Base-by-base conservation (phyloP, 495 filamentous ascomycete species). In the Annulohypoxylon bovei region DNA sequence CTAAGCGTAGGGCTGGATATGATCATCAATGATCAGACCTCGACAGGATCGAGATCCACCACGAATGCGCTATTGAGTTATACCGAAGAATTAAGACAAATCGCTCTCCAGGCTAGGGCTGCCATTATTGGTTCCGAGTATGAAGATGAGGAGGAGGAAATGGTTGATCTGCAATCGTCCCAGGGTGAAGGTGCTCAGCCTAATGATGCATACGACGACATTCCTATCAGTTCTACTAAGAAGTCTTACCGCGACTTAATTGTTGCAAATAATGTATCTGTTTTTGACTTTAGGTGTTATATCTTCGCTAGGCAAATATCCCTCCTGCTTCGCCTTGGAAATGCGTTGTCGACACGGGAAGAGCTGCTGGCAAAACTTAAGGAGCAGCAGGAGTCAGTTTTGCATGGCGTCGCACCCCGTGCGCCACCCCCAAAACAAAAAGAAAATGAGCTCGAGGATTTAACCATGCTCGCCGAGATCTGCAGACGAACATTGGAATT, bases 241-340 rank as follows among this genome's bases (percentile, higher is more conserved):
- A 96, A 97, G 75, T 83, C 91, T 1, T 98, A 98, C 75, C 89
- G 96, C 40, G 94, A 97, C 60, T 87, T 97, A 68, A 98, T 99
- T 50, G 81, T 98, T 42, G 90, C 92, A n/a, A 98, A 93, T 79
- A 91, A 96, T 68, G 96, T 98, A 28, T 98, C 95, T n/a, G 84
- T 96, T 11, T 98, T 98, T 72, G 95, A 99, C 77, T 98, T 99
- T 78, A 87, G 91, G 64, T 94, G 90, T 68, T 99, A 99, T 76
- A 86, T 99, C 9, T 98, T 98, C 81, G 90, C 93, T 22, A 87
- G 95, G 25, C 95, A 99, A 74, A 86, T 97, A 72, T 88, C 90
- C 12, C 78, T 99, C 2, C 84, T 98, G 8, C 86, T 97, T 22
- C 90, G 95, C 33, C 86, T 97, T 9, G 93, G 91, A 12, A 95